phyloP scores from a whole-genome alignment of 2,329 filamentous ascomycete species.

The Xylaria sp. region DNA sequence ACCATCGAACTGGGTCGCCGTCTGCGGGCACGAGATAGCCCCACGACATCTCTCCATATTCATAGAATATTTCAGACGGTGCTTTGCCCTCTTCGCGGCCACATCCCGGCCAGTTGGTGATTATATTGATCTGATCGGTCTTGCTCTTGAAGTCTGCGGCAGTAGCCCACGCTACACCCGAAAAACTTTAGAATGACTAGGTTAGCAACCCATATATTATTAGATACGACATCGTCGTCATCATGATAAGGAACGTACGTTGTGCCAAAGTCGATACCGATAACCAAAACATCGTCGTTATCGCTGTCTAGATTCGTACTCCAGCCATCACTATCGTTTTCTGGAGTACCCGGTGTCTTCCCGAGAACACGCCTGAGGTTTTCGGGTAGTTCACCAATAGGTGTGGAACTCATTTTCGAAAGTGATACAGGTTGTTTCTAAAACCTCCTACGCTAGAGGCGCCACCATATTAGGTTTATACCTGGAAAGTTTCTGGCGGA shows the following conservation, averaged over 20 bases:
- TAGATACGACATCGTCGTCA: no score
- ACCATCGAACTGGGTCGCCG: slow-evolving; percentile 36
- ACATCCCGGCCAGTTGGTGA: slow-evolving; percentile 6
- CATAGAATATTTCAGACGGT: slow-evolving; percentile 34
- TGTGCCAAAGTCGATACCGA: slow-evolving; percentile 15
- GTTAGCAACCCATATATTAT: slow-evolving; percentile 1
- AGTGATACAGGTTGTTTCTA: no score
- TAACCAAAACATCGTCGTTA: slow-evolving; percentile 4
- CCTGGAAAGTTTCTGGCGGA: no score
- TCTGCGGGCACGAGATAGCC: slow-evolving; percentile 32
- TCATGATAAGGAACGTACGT: background rate
- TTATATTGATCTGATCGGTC: slow-evolving; percentile 2
- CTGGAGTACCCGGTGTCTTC: no score
- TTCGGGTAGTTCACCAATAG: no score
- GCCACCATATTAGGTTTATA: no score
- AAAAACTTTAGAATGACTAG: slow-evolving; percentile 30
- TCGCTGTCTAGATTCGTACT: background rate
- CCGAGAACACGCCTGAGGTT: no score
- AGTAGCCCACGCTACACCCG: slow-evolving; percentile 38
- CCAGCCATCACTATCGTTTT: background rate
- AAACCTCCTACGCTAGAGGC: no score
- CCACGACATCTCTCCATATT: slow-evolving; percentile 25
- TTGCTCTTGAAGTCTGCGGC: slow-evolving; percentile 7
- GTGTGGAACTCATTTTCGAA: no score
- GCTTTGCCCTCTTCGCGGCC: slow-evolving; percentile 28